phyloP scores from a whole-genome alignment of 2,329 filamentous ascomycete species.

The Colletotrichum navitas region DNA sequence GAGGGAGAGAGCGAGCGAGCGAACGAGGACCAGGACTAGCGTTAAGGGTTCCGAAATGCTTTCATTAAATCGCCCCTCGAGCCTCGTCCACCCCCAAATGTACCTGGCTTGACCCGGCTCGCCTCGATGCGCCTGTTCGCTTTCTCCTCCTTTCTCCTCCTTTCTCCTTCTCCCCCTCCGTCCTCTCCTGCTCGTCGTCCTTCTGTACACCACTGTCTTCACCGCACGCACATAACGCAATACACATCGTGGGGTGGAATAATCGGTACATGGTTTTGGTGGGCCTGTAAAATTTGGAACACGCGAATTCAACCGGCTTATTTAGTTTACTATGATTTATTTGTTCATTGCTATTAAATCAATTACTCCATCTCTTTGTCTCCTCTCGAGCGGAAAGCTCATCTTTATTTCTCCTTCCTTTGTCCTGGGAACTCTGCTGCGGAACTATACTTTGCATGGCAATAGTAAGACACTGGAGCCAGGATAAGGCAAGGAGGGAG shows the following conservation, averaged over 20 bases:
- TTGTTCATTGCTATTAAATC: neutral
- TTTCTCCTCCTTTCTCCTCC: conserved; percentile 12
- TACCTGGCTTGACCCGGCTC: conserved; percentile 32
- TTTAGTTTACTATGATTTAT: neutral
- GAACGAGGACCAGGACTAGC: conserved; percentile 18
- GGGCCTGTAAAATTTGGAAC: conserved; percentile 38
- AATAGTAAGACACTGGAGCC: neutral
- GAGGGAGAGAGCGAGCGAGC: neutral
- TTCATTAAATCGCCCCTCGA: conserved; percentile 23
- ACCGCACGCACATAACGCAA: neutral
- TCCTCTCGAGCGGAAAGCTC: neutral
- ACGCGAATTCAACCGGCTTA: conserved; percentile 19
- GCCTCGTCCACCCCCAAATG: conserved; percentile 10
- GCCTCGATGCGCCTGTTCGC: conserved; percentile 18
- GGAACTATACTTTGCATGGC: neutral
- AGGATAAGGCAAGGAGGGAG: neutral
- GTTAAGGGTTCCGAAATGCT: conserved; percentile 25
- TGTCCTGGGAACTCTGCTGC: neutral
- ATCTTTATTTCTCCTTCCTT: neutral
- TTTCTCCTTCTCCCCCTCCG: neutral
- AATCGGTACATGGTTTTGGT: conserved; percentile 25
- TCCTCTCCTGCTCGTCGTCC: neutral
- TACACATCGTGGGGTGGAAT: conserved; percentile 18
- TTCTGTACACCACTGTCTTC: conserved; percentile 4
- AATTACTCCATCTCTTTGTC: conserved; percentile 1